Base-by-base conservation (phyloP, 2,329 filamentous ascomycete genomes). In the Beauveria sp. region DNA sequence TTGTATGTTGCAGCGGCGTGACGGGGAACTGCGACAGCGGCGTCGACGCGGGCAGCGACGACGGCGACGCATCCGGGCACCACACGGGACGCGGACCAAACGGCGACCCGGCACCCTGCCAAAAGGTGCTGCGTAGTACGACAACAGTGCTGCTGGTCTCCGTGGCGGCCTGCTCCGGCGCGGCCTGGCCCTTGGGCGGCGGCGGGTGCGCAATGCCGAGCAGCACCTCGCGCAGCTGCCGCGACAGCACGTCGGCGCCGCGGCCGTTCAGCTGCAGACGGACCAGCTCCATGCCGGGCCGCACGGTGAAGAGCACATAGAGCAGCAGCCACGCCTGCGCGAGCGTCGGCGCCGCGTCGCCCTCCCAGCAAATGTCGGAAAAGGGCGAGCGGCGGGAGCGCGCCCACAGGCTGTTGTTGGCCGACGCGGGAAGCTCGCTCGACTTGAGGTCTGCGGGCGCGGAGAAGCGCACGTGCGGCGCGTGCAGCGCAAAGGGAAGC, bases 41-140 rank as follows among this genome's bases (percentile, higher is more conserved):
- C 24, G 67, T 73, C 5, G 70, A 69, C 3, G 66, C 61, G 2
- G 71, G 69, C 51, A 78, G 70, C 18, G 73, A 73, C 16, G 64
- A 67, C 43, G 76, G 69, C 43, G 73, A 70, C 53, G 80, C 73
- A 48, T 78, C 76, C 3, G 83, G 79, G 7, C 80, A 77, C 86
- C 86, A 88, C 62, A 80, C 79, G 2, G 85, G 80, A 24, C 85
- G 85, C 51, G 85, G 76, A 12, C 87, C 87, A 61, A 88, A 81
- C 7, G 87, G 87, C 1, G 85, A 87, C 20, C 81, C 86, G 34
- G 86, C 86, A 51, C 86, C 86, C 67, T 89, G 86, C 86, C 86
- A 89, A 76, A 89, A 89, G 40, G 85, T 78, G 70, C 76, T 77
- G 64, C 80, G 78, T 61, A 81, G 75, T 59, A 80, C 69, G 54